Conservation (phyloP, 345 rosid species). For the Rhodomyrtus tomentosa region DNA sequence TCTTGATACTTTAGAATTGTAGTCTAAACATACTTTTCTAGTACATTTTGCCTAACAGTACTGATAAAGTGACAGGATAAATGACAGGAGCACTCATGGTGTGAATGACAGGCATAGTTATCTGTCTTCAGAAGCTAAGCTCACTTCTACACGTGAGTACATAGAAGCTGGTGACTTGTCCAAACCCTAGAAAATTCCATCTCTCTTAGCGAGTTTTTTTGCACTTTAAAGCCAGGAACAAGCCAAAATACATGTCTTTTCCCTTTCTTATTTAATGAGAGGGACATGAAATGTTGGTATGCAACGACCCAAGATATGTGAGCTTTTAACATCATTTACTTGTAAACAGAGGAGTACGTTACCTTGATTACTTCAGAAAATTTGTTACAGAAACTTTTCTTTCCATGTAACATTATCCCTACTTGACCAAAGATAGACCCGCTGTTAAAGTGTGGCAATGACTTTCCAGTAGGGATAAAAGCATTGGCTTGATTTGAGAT, state of each 20-base stretch:
- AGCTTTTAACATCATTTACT: background rate
- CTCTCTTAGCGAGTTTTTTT: background rate
- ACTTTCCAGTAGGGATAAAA: conserved; percentile 3
- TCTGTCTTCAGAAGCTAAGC: background rate
- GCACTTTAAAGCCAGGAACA: background rate
- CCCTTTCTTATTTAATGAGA: background rate
- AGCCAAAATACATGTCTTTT: background rate
- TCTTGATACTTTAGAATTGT: background rate
- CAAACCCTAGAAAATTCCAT: background rate
- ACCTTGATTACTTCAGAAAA: conserved; percentile 44
- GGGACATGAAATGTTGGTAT: background rate
- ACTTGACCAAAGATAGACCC: conserved; percentile 27
- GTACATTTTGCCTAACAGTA: background rate
- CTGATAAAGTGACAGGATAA: background rate
- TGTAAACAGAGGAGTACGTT: background rate
- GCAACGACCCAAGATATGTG: background rate
- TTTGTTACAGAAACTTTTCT: conserved; percentile 35
- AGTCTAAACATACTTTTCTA: background rate
- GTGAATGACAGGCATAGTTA: background rate
- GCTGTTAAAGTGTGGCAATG: background rate
- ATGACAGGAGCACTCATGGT: background rate
- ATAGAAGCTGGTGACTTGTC: background rate
- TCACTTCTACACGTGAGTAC: background rate
- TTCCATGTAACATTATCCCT: conserved; percentile 56
- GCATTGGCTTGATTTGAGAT: conserved; percentile 15